A percentile compares a stretch with the other conserved stretches of the same genome.
These are phyloP conservation scores for Kazachstania africana DNA, from an alignment of 805 yeast genomes.

Conservation along the genomic window DNA sequence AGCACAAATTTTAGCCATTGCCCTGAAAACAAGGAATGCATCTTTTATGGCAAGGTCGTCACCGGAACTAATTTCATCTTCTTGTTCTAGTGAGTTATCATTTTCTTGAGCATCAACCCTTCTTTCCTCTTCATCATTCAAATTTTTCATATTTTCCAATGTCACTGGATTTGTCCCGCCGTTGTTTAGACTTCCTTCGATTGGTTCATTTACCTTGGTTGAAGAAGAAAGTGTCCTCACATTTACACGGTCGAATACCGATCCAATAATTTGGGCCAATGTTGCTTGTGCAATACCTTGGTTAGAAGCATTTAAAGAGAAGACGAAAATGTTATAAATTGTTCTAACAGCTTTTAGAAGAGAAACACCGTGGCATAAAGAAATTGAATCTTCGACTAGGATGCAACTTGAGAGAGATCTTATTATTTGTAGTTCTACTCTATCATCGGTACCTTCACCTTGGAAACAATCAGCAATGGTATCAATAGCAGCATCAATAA, in stretches of 20 bases:
- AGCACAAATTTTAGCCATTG: slow-evolving; percentile 86
- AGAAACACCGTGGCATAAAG: slow-evolving; percentile 71
- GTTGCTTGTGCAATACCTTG: slow-evolving; percentile 95
- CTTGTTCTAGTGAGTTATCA: slow-evolving; percentile 1
- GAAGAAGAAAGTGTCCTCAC: slow-evolving; percentile 9
- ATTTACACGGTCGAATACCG: slow-evolving; percentile 61
- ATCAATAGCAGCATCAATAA: slow-evolving; percentile 75
- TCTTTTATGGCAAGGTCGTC: slow-evolving; percentile 71
- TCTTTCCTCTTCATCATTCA: slow-evolving; percentile 45
- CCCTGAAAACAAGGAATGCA: slow-evolving; percentile 84
- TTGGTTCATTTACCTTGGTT: slow-evolving; percentile 16
- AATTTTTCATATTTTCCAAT: slow-evolving; percentile 45
- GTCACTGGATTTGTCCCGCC: slow-evolving; percentile 42
- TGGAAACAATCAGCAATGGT: slow-evolving; percentile 77
- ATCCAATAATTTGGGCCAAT: slow-evolving; percentile 77
- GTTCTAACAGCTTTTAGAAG: slow-evolving; percentile 84
- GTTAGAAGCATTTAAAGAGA: slow-evolving; percentile 68
- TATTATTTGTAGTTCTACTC: slow-evolving; percentile 82
- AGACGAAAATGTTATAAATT: slow-evolving; percentile 82
- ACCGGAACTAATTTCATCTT: slow-evolving; percentile 18
- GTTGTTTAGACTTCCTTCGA: too few species aligned
- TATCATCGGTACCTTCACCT: slow-evolving; percentile 86
- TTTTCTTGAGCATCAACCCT: slow-evolving; percentile 33
- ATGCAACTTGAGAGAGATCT: slow-evolving; percentile 86
- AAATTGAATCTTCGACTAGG: slow-evolving; percentile 65